Base-by-base conservation (phyloP, 1,139 yeast species). In the Pichia sp. region DNA sequence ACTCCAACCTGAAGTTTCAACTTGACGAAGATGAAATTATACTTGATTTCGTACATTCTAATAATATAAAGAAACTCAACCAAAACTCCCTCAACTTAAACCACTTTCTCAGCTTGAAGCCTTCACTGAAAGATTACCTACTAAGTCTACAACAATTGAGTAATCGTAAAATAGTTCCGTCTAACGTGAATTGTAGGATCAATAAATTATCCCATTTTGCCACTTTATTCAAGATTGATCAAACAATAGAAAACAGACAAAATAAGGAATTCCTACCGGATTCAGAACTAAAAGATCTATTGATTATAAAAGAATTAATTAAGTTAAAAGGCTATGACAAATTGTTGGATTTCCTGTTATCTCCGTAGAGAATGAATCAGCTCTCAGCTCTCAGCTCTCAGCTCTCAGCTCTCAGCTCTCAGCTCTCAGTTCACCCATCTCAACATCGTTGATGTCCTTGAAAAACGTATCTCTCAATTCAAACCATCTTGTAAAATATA, bases 401-500 rank as follows among this genome's bases (percentile, higher is more conserved):
- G n/a, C n/a, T n/a, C n/a, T n/a, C n/a, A n/a, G n/a, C n/a, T n/a
- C n/a, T n/a, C n/a, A n/a, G n/a, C n/a, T n/a, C n/a, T n/a, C n/a
- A n/a, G n/a, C n/a, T n/a, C n/a, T n/a, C 20, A 30, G 4, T 7
- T n/a, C 35, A 6, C 75, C 76, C 46, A 66, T 52, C 53, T 73
- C 76, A 25, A 76, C 73, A 54, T 83, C 92, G 40, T 79, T 74
- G 71, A 85, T 71, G 26, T 86, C 83, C 52, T 88, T 95, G 59
- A 92, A 92, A 61, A 90, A 92, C 0, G 96, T 87, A 32, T 87
- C 86, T 57, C 94, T 72, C 50, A 89, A 70, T 64, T 89, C 97
- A 54, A 82, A 78, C 96, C 96, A 88, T 58, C 95, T 76, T 0
- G 95, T 79, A 44, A 87, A 78, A 76, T 89, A 88, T 0, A 95